phyloP scores from a whole-genome alignment of 768 basidiomycete species.

The Psilocybe azurescens region DNA sequence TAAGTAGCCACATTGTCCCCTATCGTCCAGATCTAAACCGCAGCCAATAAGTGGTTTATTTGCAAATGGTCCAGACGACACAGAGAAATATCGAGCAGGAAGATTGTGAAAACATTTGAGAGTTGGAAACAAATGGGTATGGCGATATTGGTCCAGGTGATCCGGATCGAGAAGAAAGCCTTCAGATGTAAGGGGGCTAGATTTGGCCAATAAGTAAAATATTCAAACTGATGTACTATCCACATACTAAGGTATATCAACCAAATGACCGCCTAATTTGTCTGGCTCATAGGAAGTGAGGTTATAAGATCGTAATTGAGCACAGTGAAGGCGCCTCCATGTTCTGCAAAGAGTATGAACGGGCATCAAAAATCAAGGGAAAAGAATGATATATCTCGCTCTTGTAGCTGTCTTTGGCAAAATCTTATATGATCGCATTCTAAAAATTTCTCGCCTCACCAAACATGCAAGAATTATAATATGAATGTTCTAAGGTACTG shows the following conservation, averaged over 20 bases:
- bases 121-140: background rate
- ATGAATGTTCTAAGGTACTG: no score
- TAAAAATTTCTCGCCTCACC: no score
- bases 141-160: background rate
- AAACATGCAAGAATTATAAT: no score
- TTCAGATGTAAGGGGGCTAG: background rate
- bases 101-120: background rate
- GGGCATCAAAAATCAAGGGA: background rate
- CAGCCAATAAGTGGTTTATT: background rate
- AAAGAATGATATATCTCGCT: no score
- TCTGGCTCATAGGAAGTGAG: background rate
- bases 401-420: no score
- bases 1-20: background rate
- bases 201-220: background rate
- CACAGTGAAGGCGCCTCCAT: background rate
- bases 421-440: no score
- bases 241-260: background rate
- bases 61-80: background rate
- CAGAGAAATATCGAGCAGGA: background rate
- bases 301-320: background rate
- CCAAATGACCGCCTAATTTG: background rate
- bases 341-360: background rate
- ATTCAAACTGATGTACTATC: background rate
- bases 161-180: background rate
- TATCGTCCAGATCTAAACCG: background rate